A percentile compares a stretch with the other conserved stretches of the same genome.
phyloP scores from a whole-genome alignment of 306 rosid species.

The Prunus mume region DNA sequence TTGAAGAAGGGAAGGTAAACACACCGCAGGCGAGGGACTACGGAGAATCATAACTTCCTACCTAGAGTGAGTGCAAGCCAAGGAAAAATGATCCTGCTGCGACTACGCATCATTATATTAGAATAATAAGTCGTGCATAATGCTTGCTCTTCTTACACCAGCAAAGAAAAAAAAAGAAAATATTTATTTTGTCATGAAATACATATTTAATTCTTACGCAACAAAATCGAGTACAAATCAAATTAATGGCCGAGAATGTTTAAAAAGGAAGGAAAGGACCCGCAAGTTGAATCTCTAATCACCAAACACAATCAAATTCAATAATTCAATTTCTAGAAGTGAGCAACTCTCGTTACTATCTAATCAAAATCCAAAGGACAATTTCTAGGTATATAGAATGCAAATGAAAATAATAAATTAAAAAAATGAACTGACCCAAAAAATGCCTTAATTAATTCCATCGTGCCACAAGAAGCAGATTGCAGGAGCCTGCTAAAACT shows the following conservation, averaged over 20 bases:
- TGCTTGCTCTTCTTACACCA: no score
- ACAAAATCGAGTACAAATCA: background rate
- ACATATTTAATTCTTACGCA: background rate
- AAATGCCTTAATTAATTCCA: background rate
- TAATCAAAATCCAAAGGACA: background rate
- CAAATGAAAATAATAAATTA: background rate
- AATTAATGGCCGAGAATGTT: background rate
- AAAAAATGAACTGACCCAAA: background rate
- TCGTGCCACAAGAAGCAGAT: background rate
- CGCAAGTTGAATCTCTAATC: background rate
- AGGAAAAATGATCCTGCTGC: background rate
- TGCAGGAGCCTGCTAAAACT: slow-evolving; percentile 15
- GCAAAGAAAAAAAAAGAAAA: background rate
- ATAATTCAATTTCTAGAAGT: background rate
- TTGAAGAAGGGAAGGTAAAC: no score
- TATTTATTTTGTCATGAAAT: no score
- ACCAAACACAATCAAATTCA: background rate
- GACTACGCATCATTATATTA: no score
- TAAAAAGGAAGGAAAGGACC: background rate
- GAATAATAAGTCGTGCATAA: no score
- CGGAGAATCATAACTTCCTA: no score
- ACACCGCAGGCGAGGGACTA: no score
- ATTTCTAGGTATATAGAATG: background rate
- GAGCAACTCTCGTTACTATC: background rate
- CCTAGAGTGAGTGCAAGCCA: no score